These are phyloP conservation scores for Backusella westeae DNA, from an alignment of 192 early-diverging fungal genomes.

Conservation along the genomic window DNA sequence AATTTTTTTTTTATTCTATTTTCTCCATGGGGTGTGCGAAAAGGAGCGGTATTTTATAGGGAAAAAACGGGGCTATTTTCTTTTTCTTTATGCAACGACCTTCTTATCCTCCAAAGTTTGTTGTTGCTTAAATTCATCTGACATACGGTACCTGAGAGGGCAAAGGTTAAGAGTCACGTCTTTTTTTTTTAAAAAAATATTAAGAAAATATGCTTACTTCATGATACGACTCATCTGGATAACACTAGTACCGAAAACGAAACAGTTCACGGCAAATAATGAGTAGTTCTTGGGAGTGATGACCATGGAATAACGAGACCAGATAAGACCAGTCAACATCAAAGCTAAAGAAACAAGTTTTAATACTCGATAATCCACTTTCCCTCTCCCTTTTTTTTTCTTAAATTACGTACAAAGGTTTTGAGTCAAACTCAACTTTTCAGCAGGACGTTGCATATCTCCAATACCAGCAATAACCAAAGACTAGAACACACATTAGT, in stretches of 20 bases:
- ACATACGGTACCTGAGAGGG: constrained; percentile 32
- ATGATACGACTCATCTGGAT: constrained; percentile 85
- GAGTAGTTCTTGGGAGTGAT: constrained; percentile 93
- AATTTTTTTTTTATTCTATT: constrained; percentile 3
- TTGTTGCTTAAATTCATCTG: constrained; percentile 39
- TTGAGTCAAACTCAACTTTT: constrained; percentile 85
- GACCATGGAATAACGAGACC: constrained; percentile 94
- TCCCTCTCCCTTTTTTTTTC: neutral
- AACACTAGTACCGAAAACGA: constrained; percentile 86
- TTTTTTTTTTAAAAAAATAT: neutral
- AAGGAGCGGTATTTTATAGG: constrained; percentile 6
- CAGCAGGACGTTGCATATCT: constrained; percentile 86
- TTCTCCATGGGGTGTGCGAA: neutral
- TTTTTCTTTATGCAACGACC: neutral
- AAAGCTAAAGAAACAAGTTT: constrained; percentile 56
- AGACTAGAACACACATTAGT: constrained; percentile 48
- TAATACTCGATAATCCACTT: neutral
- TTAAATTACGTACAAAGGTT: constrained; percentile 52
- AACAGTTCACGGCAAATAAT: constrained; percentile 89
- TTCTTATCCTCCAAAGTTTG: neutral
- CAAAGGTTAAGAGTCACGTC: neutral
- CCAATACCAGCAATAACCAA: constrained; percentile 91
- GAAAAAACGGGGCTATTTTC: neutral
- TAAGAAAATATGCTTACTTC: constrained; percentile 44
- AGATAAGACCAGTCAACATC: constrained; percentile 93